These are phyloP conservation scores for Chaetomium strumarium DNA, from an alignment of 2,329 filamentous ascomycete species.

Conservation along the genomic window DNA sequence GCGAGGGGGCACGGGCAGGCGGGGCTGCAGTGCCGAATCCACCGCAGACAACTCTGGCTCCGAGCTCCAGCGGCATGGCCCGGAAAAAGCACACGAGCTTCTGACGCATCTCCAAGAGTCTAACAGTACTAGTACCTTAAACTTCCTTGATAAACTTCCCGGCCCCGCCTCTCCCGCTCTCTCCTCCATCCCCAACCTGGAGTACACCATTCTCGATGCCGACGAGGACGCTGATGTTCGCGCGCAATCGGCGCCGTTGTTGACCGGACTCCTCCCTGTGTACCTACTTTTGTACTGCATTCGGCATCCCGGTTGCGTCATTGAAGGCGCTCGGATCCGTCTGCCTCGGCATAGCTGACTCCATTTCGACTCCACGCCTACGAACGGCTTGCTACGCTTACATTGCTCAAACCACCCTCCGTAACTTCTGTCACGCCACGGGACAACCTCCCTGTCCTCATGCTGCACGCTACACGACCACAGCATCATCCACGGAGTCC, in stretches of 20 bases:
- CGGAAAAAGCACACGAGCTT: conserved; percentile 14
- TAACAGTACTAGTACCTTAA: conserved; percentile 2
- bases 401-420: neutral
- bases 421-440: neutral
- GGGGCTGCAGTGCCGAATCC: conserved; percentile 10
- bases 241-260: conserved; percentile 11
- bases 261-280: neutral
- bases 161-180: conserved; percentile 6
- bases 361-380: conserved; percentile 9
- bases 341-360: conserved; percentile 23
- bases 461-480: conserved; percentile 19
- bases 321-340: conserved; percentile 20
- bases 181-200: neutral
- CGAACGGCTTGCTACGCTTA: neutral
- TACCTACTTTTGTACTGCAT: neutral
- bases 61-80: conserved; percentile 7
- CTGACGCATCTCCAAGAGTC: conserved; percentile 1
- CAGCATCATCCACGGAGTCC: conserved; percentile 15
- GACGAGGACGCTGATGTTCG: conserved; percentile 1
- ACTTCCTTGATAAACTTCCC: no score
- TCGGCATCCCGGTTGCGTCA: conserved; percentile 21
- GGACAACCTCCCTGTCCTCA: conserved; percentile 9
- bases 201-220: conserved; percentile 3
- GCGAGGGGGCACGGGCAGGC: neutral
- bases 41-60: conserved; percentile 1